Base-by-base conservation (phyloP, 1,284 basidiomycete species). In the Phlebopus sp. region DNA sequence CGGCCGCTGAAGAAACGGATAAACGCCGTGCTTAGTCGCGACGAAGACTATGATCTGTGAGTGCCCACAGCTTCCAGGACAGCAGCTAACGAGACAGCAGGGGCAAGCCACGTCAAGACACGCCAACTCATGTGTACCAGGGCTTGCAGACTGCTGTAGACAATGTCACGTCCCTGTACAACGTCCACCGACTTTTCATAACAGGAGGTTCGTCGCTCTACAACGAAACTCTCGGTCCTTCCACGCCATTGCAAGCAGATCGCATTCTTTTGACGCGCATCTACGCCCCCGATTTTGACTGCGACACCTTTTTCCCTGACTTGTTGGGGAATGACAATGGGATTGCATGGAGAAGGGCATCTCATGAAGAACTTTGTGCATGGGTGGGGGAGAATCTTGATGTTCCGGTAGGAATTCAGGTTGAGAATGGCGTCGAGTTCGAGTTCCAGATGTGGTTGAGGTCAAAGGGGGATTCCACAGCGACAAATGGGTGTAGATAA, bases 191-290 rank as follows among this genome's bases (percentile, higher is more conserved):
- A 38, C 62, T 65, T 11, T 99, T 97, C 71, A 73, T 98, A 53
- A 96, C 97, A 29, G 96, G 96, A 30, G 96, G 97, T 5, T 84
- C 91, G 9, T 81, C 88, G 40, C 71, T 98, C 19, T 97, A 97
- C 75, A 72, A 75, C 29, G 82, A 88, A 52, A 73, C 82, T 14
- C 76, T 94, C 14, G 68, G 69, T 13, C 59, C 50, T 6, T 50
- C 62, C 4, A 59, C 58, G 1, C 66, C 74, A 9, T 73, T 78
- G 48, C 61, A 46, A 29, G 85, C 88, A 36, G 81, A 92, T 63
- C 82, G 90, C 29, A 77, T 97, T 55, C 78, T 99, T 44, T 77
- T 99, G 48, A 99, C 97, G 2, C 84, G 93, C 3, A 79, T 99
- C 51, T 58, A 86, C 27, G 72, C 76, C 13, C 91, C 91, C 1